Evolutionary conservation across 768 basidiomycete genomes (phyloP), one percentile per base, ranked within the genome.

Genomic region (Lentinula guzmanii): DNA sequence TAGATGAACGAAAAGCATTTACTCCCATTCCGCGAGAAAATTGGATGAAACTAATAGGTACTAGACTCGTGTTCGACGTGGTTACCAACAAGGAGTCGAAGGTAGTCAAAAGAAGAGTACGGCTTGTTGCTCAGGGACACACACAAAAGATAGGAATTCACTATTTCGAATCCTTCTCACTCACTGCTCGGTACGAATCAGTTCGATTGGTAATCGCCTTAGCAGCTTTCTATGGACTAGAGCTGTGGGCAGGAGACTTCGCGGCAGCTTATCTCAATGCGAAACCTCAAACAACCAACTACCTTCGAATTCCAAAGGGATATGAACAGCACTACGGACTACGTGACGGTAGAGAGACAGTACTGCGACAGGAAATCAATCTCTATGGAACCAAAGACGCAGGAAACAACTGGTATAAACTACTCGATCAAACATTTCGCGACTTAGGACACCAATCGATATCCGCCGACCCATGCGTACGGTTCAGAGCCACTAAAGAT

Each of bases 151-250:
- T 28, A 28, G 28, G 28, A 28, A 28, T 28, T 28, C 28, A 28
- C 28, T 28, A 28, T 28, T 28, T 28, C 28, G 28, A 28, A 28
- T 28, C 28, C 28, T 28, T 28, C 28, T 28, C 28, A 28, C 28
- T 28, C 28, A 28, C 28, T 28, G 28, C 28, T 28, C 28, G 3
- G 2, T 28, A 28, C 2, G 52, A 50, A 46, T 53, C 37, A 11
- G 35, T 39, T 48, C 39, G n/a, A 18, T 60, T 48, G 10, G 4
- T 33, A 8, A 59, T 75, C 9, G 67, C 72, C 1, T 16, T 74
- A 21, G 48, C 73, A 1, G 72, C 72, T 1, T 45, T 5, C 11
- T 13, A 10, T 16, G 24, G 24, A 11, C 42, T 58, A 5, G 13
- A 46, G 9, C 2, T 58, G 11, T 58, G 41, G 13, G 21, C 45